These are phyloP conservation scores for Aspergillus costaricaensis DNA, from an alignment of 2,329 filamentous ascomycete species.

Conservation along the genomic window DNA sequence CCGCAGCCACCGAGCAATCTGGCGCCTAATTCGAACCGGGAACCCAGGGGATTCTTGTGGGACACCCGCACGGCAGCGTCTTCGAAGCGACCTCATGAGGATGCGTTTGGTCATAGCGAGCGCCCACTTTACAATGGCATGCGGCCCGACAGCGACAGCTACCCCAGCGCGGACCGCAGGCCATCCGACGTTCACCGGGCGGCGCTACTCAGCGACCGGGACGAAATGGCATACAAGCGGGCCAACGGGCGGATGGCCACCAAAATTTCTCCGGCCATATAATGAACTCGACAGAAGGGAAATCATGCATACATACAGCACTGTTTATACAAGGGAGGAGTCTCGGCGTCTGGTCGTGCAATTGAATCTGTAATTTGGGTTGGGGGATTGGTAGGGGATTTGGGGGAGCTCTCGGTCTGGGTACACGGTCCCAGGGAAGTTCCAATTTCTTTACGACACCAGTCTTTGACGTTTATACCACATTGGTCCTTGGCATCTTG, in stretches of 20 bases:
- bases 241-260: constrained; percentile 38
- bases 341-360: constrained; percentile 18
- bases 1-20: constrained; percentile 28
- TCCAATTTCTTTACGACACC: constrained; percentile 17
- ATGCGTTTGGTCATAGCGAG: constrained; percentile 43
- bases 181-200: constrained; percentile 29
- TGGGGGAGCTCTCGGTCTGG: not conserved
- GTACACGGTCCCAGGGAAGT: not conserved
- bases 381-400: not conserved
- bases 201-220: constrained; percentile 27
- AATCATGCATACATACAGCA: not conserved
- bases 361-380: constrained; percentile 14
- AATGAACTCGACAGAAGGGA: constrained; percentile 12
- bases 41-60: constrained; percentile 13
- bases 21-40: constrained; percentile 26
- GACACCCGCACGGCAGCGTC: constrained; percentile 6
- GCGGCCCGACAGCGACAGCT: constrained; percentile 40
- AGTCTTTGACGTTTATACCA: constrained; percentile 23
- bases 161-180: constrained; percentile 27
- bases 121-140: constrained; percentile 47
- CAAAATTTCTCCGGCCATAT: constrained; percentile 31
- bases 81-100: constrained; percentile 36
- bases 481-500: constrained; percentile 2
- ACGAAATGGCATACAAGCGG: constrained; percentile 39
- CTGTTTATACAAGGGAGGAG: constrained; percentile 22